Percentiles rank a stretch among this genome's conserved stretches.
Conservation (phyloP, 495 filamentous ascomycete genomes). For the Penicillium lividum region DNA sequence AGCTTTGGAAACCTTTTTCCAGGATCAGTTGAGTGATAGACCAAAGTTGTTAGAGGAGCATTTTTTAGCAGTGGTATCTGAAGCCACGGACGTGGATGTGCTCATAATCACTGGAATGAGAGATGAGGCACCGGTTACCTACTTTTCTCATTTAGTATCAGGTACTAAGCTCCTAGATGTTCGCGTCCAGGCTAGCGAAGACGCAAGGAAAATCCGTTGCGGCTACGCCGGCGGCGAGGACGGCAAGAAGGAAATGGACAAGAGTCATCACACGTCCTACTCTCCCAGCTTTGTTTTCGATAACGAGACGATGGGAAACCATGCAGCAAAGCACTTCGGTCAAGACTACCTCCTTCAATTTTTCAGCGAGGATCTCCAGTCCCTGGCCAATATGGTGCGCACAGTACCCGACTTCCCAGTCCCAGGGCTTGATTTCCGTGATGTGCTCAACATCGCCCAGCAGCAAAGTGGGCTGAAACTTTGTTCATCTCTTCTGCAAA, state of each 20-base stretch:
- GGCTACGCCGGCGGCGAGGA: constrained; percentile 23
- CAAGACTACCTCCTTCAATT: constrained; percentile 50
- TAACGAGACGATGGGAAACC: constrained; percentile 46
- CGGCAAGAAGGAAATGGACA: constrained; percentile 25
- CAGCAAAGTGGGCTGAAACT: constrained; percentile 52
- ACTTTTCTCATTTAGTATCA: constrained; percentile 57
- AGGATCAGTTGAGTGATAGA: constrained; percentile 45
- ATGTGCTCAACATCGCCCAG: constrained; percentile 61
- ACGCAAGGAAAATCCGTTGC: constrained; percentile 45
- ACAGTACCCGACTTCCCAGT: constrained; percentile 52
- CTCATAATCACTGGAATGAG: constrained; percentile 68
- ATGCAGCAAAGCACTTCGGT: constrained; percentile 45
- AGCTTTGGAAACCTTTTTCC: constrained; percentile 55
- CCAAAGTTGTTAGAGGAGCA: constrained; percentile 56
- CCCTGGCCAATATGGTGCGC: constrained; percentile 54
- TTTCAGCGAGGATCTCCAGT: constrained; percentile 49
- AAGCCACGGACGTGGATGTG: constrained; percentile 51
- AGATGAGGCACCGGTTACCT: constrained; percentile 59
- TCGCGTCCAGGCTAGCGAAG: constrained; percentile 47
- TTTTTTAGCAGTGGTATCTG: constrained; percentile 52
- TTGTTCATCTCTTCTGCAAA: constrained; percentile 54
- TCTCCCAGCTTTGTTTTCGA: constrained; percentile 52
- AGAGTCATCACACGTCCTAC: constrained; percentile 34
- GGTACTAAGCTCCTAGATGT: constrained; percentile 57
- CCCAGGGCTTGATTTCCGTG: constrained; percentile 54